Conservation (phyloP, 2,329 filamentous ascomycete genomes). For the Aspergillus jensenii region DNA sequence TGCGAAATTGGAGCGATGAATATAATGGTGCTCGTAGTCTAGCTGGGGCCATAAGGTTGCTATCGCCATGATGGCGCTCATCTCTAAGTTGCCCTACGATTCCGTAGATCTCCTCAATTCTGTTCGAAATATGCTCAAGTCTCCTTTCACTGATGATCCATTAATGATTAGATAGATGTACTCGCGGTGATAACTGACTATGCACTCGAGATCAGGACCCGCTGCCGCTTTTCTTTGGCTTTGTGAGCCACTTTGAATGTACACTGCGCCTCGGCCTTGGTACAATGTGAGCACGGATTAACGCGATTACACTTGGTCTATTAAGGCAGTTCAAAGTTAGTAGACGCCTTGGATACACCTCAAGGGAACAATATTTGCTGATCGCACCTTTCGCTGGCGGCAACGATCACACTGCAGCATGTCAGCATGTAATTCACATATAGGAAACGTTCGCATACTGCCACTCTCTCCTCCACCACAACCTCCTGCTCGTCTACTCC, state of each 20-base stretch:
- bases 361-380: not conserved
- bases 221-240: constrained; percentile 11
- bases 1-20: not conserved
- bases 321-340: not conserved
- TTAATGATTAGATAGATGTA: not conserved
- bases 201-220: constrained; percentile 12
- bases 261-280: constrained; percentile 7
- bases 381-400: constrained; percentile 11
- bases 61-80: not conserved
- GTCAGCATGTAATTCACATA: not conserved
- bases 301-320: constrained; percentile 14
- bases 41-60: not conserved
- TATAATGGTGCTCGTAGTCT: not conserved
- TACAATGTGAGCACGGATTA: constrained; percentile 11
- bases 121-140: constrained; percentile 12
- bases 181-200: constrained; percentile 3
- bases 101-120: constrained; percentile 11
- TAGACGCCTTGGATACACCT: not conserved
- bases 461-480: not conserved
- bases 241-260: constrained; percentile 1
- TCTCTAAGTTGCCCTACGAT: not conserved
- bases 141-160: constrained; percentile 1
- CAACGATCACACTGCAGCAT: constrained; percentile 11
- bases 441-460: not conserved
- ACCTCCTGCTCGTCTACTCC: not conserved